These are phyloP conservation scores for Acorus gramineus DNA, from an alignment of 106 monocot genomes.

Conservation along the genomic window DNA sequence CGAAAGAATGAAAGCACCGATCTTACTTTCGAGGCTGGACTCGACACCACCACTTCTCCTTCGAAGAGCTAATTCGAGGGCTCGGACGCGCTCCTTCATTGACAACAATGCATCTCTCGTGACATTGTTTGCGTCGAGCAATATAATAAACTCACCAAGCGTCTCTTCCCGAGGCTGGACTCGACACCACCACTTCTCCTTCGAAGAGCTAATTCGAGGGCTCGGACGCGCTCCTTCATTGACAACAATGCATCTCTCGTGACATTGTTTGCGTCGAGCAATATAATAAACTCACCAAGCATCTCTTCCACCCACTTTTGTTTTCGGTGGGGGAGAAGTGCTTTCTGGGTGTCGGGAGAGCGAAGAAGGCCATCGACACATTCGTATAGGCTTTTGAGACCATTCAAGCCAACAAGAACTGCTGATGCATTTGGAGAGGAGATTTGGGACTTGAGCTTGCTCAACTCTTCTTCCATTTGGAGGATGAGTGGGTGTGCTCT, in stretches of 20 bases:
- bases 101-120: conserved; percentile 5
- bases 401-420: background rate
- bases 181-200: background rate
- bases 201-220: conserved; percentile 11
- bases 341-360: background rate
- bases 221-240: conserved; percentile 8
- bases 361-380: conserved; percentile 1
- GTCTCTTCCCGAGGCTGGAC: conserved; percentile 1
- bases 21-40: background rate
- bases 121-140: conserved; percentile 13
- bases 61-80: conserved; percentile 3
- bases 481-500: conserved; percentile 12
- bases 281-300: conserved; percentile 20
- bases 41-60: background rate
- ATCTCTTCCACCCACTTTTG: conserved; percentile 27
- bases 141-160: conserved; percentile 6
- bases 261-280: conserved; percentile 19
- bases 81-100: conserved; percentile 6
- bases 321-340: background rate
- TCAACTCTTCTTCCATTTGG: conserved; percentile 11
- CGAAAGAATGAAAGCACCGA: conserved; percentile 7
- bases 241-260: conserved; percentile 9
- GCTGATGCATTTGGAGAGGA: background rate
- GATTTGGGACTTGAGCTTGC: background rate
- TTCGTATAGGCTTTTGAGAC: conserved; percentile 4